Conservation (phyloP, 2,329 filamentous ascomycete genomes). For the Exophiala viscosa region DNA sequence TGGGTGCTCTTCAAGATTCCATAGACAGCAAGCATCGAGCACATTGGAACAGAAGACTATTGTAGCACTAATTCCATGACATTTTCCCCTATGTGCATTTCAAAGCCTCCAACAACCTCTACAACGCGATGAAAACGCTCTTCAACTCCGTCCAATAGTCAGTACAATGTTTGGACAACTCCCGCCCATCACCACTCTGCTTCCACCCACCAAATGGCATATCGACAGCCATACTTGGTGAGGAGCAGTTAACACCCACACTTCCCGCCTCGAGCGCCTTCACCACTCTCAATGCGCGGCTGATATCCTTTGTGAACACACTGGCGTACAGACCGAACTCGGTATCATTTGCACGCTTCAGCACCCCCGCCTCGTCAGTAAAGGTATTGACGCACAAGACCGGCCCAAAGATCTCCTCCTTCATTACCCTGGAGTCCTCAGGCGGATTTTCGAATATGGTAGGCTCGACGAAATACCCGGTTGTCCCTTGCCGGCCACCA, state of each 20-base stretch:
- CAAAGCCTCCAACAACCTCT: background rate
- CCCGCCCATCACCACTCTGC: constrained; percentile 29
- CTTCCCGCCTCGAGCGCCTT: constrained; percentile 53
- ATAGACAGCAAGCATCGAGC: background rate
- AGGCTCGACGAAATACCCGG: constrained; percentile 62
- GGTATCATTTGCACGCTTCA: constrained; percentile 53
- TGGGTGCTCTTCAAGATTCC: background rate
- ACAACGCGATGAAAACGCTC: constrained; percentile 32
- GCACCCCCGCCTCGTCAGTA: constrained; percentile 58
- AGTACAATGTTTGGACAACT: constrained; percentile 39
- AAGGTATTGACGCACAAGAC: constrained; percentile 62
- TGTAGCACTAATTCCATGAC: background rate
- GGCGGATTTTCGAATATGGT: constrained; percentile 58
- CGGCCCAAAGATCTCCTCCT: constrained; percentile 61
- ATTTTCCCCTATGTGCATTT: background rate
- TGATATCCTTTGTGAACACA: constrained; percentile 54
- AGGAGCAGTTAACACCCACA: constrained; percentile 57
- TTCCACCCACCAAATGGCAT: constrained; percentile 38
- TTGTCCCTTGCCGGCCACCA: constrained; percentile 37
- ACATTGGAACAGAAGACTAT: background rate
- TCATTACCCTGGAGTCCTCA: constrained; percentile 52
- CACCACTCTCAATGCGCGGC: constrained; percentile 50
- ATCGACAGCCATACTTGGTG: constrained; percentile 13
- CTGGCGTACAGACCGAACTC: constrained; percentile 60
- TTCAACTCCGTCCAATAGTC: constrained; percentile 60